Conservation (phyloP, 2,329 filamentous ascomycete species). For the Penicillium sp. region DNA sequence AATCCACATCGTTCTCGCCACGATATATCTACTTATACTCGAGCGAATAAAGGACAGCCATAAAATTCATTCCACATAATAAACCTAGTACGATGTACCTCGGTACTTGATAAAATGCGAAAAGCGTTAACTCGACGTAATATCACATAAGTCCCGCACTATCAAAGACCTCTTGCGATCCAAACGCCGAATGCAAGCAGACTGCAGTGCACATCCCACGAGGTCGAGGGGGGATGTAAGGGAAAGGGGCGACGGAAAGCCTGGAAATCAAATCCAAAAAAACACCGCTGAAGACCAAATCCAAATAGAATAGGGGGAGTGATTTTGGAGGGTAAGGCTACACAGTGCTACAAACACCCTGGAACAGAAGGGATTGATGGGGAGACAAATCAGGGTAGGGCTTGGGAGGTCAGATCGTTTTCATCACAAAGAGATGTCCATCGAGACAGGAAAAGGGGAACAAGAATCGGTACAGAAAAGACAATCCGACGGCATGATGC, state of each 20-base stretch:
- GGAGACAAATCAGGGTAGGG: constrained; percentile 8
- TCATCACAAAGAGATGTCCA: constrained; percentile 20
- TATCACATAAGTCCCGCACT: constrained; percentile 4
- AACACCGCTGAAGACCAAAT: constrained; percentile 7
- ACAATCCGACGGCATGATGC: constrained; percentile 16
- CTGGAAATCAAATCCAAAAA: constrained; percentile 4
- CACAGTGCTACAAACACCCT: constrained; percentile 11
- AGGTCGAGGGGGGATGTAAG: constrained; percentile 2
- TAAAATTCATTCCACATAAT: too few relatives aligned
- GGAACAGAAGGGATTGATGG: not conserved
- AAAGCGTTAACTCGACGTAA: not conserved
- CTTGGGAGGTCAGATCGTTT: constrained; percentile 16
- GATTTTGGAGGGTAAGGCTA: constrained; percentile 10
- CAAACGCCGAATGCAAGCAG: constrained; percentile 10
- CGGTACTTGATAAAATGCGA: not conserved
- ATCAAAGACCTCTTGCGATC: constrained; percentile 1
- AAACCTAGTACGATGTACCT: too few relatives aligned
- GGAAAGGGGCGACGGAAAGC: constrained; percentile 4
- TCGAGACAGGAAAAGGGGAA: constrained; percentile 15
- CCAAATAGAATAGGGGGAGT: constrained; percentile 2
- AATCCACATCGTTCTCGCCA: too few relatives aligned
- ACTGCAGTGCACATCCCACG: constrained; percentile 8
- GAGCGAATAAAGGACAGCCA: not conserved
- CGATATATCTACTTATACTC: not conserved
- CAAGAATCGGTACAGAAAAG: constrained; percentile 13